Conservation (phyloP, 305 asterid species). For the Fraxinus paxiana region DNA sequence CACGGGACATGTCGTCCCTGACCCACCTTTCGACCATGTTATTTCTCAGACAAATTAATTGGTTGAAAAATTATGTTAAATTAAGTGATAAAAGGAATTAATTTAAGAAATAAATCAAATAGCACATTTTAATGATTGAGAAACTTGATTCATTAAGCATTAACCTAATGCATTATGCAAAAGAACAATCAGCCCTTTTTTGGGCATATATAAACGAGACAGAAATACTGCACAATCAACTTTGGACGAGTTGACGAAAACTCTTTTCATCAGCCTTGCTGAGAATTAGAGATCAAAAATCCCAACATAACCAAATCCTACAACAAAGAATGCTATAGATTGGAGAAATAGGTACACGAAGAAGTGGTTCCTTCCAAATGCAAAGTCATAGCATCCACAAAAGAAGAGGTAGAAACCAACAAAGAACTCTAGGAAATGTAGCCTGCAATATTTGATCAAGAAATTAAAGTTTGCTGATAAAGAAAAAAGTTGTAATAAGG, state of each 20-base stretch:
- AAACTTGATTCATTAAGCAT: no score
- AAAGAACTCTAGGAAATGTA: conserved; percentile 41
- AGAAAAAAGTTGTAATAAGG: not conserved
- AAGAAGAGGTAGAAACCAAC: conserved; percentile 26
- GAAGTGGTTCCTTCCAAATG: conserved; percentile 27
- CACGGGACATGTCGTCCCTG: not conserved
- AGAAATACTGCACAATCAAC: not conserved
- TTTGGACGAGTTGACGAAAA: not conserved
- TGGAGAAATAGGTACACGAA: conserved; percentile 31
- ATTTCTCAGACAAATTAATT: not conserved
- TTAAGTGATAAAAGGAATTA: not conserved
- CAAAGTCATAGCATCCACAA: conserved; percentile 31
- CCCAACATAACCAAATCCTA: conserved; percentile 34
- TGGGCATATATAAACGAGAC: not conserved
- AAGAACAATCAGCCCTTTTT: not conserved
- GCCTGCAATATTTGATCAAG: conserved; percentile 24
- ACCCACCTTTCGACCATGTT: not conserved
- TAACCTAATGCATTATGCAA: not conserved
- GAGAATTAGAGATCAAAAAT: conserved; percentile 22
- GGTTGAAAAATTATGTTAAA: not conserved
- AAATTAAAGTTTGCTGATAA: not conserved
- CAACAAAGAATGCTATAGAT: conserved; percentile 27
- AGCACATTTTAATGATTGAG: not conserved
- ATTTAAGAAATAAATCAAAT: not conserved
- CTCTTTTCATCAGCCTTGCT: not conserved